Base-by-base conservation (phyloP, 371 early-diverging fungal species). In the Lichtheimia ornata region DNA sequence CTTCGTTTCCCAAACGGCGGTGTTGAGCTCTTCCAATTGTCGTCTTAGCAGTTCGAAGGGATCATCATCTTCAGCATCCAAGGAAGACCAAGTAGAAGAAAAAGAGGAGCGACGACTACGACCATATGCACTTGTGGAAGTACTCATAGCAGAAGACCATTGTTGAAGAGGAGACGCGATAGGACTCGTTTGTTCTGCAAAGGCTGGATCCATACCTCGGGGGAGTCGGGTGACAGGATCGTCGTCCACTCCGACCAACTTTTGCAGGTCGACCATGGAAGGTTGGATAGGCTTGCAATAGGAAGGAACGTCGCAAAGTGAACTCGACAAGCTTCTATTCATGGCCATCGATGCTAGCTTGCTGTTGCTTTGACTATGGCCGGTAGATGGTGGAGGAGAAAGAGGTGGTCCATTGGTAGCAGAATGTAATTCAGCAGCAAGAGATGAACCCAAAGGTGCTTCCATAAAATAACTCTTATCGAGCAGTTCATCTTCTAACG, bases 381-480 rank as follows among this genome's bases (percentile, higher is more conserved):
- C 35, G 0, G 35, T 35, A 25, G 58, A 54, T 41, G 59, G 58
- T 42, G 65, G 66, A 47, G 66, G 60, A 4, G 69, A 57, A 25
- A 61, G 47, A 20, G 58, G 61, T 20, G 72, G 67, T n/a, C 53
- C 61, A 47, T 59, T 56, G n/a, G 70, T 71, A 30, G 80, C 80
- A 6, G 80, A 79, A 56, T 79, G 73, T 11, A 79, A 67, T 62
- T 79, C 80, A n/a, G 80, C 80, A 18, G 80, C 80, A 28, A 79
- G 59, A 49, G 80, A 79, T 28, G 80, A 76, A 7, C 77, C 77
- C 42, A 79, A 53, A 25, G 73, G 79, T 24, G 70, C 69, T 24
- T 65, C 66, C 64, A 61, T 64, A 58, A 58, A 69, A 45, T 79
- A 76, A 0, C 80, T 77, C 64, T 76, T 72, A 9, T 77, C 80